A percentile compares a stretch with the other conserved stretches of the same genome.
These are phyloP conservation scores for Aulographum hederae DNA, from an alignment of 2,329 filamentous ascomycete genomes.

Conservation along the genomic window DNA sequence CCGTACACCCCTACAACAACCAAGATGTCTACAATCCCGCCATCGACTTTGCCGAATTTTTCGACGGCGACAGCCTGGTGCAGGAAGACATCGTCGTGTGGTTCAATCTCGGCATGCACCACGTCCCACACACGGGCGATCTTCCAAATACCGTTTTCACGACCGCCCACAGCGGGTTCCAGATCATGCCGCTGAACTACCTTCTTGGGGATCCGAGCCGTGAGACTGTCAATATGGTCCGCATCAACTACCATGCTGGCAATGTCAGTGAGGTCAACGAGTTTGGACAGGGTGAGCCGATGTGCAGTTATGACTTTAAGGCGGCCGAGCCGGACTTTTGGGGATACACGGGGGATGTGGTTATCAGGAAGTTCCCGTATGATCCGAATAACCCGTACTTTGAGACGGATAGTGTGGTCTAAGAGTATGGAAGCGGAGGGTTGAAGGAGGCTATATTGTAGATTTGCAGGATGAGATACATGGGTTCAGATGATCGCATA, in stretches of 20 bases:
- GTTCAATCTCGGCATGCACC: slow-evolving; percentile 41
- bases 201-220: slow-evolving; percentile 14
- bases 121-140: slow-evolving; percentile 35
- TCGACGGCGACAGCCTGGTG: slow-evolving; percentile 22
- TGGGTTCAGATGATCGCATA: no score
- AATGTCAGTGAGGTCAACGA: background rate
- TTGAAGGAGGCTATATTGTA: no score
- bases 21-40: slow-evolving; percentile 21
- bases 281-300: background rate
- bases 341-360: background rate
- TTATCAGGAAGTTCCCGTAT: background rate
- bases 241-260: background rate
- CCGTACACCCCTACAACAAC: slow-evolving; percentile 17
- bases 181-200: slow-evolving; percentile 25
- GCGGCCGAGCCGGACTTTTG: background rate
- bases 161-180: slow-evolving; percentile 25
- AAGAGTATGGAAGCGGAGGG: no score
- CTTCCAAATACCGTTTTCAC: slow-evolving; percentile 29
- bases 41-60: slow-evolving; percentile 25
- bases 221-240: background rate
- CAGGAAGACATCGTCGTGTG: slow-evolving; percentile 32
- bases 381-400: background rate
- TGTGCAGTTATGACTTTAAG: background rate
- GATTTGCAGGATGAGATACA: no score
- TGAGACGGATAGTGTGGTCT: background rate